Conservation (phyloP, 768 basidiomycete species). For the Sporobolomyces pararoseus region DNA sequence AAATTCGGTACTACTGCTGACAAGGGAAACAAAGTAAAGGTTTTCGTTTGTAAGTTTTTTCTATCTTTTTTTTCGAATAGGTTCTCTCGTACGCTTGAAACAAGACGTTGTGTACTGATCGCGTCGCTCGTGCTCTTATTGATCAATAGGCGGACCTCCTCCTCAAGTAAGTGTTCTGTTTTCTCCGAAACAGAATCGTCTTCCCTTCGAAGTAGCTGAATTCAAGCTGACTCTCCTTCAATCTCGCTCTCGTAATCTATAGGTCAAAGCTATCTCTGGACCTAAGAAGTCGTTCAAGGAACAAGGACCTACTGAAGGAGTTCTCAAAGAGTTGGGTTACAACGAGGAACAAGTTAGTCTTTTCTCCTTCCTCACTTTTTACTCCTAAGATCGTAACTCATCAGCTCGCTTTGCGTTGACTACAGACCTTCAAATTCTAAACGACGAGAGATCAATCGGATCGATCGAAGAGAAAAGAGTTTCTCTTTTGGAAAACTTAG, state of each 20-base stretch:
- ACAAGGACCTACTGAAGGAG: slow-evolving; percentile 43
- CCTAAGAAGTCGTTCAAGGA: slow-evolving; percentile 60
- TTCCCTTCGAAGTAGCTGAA: not conserved
- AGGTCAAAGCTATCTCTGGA: slow-evolving; percentile 83
- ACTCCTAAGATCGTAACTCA: no score
- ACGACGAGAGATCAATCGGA: not conserved
- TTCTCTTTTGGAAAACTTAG: no score
- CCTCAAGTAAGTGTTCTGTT: not conserved
- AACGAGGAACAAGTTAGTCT: slow-evolving; percentile 68
- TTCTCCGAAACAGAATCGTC: no score
- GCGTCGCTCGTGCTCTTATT: no score
- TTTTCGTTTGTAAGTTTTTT: slow-evolving; percentile 68
- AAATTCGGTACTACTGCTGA: slow-evolving; percentile 16
- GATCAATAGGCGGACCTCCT: slow-evolving; percentile 11
- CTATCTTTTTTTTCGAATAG: not conserved
- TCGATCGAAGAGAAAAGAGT: no score
- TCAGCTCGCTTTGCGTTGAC: no score
- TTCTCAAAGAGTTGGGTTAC: slow-evolving; percentile 79
- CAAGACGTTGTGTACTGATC: no score
- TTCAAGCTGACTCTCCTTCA: not conserved
- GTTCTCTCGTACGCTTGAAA: no score
- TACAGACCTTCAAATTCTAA: no score
- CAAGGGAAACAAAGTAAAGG: slow-evolving; percentile 69
- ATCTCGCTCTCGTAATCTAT: slow-evolving; percentile 61
- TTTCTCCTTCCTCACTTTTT: not conserved